Evolutionary conservation across 768 basidiomycete genomes (phyloP).

Genomic region (Fibroporia radiculosa): DNA sequence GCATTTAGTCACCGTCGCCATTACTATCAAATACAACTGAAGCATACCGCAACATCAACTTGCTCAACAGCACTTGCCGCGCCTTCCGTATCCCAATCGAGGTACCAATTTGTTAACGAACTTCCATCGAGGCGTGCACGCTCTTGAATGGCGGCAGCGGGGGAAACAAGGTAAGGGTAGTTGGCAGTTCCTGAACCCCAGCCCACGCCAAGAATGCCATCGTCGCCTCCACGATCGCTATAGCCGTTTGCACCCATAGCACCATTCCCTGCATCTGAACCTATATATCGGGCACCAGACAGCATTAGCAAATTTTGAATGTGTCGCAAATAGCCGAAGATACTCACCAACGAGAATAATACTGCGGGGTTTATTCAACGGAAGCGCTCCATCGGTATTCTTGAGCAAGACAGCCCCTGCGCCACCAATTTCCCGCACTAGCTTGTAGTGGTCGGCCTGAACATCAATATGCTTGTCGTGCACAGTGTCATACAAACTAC

Average conservation of each 20-base stretch:
- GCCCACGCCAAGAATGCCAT: constrained; percentile 79
- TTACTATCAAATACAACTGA: too few relatives aligned
- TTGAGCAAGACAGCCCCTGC: constrained; percentile 73
- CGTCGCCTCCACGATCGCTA: constrained; percentile 31
- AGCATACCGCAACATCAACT: constrained; percentile 44
- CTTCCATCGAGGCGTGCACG: constrained; percentile 49
- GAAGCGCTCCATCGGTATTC: constrained; percentile 50
- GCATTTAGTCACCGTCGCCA: too few relatives aligned
- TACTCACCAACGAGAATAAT: constrained; percentile 56
- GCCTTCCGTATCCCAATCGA: constrained; percentile 18
- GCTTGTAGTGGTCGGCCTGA: constrained; percentile 54
- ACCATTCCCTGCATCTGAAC: constrained; percentile 41
- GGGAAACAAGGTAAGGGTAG: constrained; percentile 75
- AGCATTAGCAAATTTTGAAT: constrained; percentile 12
- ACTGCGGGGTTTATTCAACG: constrained; percentile 51
- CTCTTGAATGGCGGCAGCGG: constrained; percentile 72
- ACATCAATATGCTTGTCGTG: constrained; percentile 62
- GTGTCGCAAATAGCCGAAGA: constrained; percentile 12
- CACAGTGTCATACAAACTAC: constrained; percentile 40
- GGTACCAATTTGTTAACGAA: constrained; percentile 17
- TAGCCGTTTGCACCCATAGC: constrained; percentile 41
- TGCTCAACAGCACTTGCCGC: constrained; percentile 27
- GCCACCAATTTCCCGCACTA: constrained; percentile 68
- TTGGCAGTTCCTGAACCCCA: constrained; percentile 70
- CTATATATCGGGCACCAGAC: too few relatives aligned